These are phyloP conservation scores for Vigna radiata DNA, from an alignment of 306 rosid species.

Conservation along the genomic window DNA sequence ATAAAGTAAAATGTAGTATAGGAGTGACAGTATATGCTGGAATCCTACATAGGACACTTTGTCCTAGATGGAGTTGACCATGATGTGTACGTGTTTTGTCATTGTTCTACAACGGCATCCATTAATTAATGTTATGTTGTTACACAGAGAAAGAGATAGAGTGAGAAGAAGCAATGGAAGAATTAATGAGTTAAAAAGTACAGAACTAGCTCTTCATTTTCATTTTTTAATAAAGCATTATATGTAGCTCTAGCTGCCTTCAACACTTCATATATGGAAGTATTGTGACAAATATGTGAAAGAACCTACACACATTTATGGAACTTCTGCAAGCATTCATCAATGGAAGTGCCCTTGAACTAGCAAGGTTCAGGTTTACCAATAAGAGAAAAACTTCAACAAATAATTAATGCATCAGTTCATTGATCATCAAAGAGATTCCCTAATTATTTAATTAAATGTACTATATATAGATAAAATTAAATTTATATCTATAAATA, in stretches of 20 bases:
- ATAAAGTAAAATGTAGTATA: neutral
- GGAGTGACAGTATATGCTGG: neutral
- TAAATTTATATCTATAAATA: conserved; percentile 33
- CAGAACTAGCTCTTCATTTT: neutral
- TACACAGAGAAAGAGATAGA: neutral
- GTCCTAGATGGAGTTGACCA: conserved; percentile 44
- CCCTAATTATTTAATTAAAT: conserved; percentile 15
- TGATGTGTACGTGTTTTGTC: conserved; percentile 29
- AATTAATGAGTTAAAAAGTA: conserved; percentile 7
- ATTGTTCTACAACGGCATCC: conserved; percentile 7
- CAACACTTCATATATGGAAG: conserved; percentile 5
- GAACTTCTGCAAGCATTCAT: conserved; percentile 37
- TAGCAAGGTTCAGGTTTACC: conserved; percentile 42
- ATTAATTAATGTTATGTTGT: neutral
- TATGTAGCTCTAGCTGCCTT: neutral
- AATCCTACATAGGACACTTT: conserved; percentile 25
- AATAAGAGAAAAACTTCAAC: conserved; percentile 1
- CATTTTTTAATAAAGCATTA: too few relatives aligned
- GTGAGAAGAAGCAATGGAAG: neutral
- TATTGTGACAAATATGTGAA: conserved; percentile 39
- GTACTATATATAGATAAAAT: conserved; percentile 35
- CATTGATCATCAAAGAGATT: conserved; percentile 6
- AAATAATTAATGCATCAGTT: conserved; percentile 34
- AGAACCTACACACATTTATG: conserved; percentile 32
- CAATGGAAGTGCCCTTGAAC: conserved; percentile 40